Conservation (phyloP, 192 early-diverging fungal genomes). For the Spizellomyces sp. region DNA sequence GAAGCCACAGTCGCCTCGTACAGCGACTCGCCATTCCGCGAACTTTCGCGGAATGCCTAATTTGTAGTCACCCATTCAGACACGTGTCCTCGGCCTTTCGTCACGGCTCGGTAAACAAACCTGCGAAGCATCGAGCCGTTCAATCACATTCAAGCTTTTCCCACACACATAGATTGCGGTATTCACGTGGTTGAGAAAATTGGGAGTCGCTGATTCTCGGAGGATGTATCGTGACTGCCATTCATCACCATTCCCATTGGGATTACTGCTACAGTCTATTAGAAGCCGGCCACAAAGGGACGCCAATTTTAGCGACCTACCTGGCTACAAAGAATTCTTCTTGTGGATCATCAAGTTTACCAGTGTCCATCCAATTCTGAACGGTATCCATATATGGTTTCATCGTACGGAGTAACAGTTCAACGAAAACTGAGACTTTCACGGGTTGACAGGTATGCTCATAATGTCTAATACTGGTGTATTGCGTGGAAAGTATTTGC, state of each 20-base stretch:
- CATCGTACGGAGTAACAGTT: neutral
- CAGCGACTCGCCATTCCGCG: too few species aligned
- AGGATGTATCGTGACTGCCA: conserved; percentile 1
- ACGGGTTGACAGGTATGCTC: neutral
- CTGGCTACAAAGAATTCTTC: conserved; percentile 21
- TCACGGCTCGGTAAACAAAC: neutral
- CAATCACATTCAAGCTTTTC: conserved; percentile 22
- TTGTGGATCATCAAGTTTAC: conserved; percentile 20
- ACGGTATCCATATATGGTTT: conserved; percentile 13
- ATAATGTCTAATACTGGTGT: neutral
- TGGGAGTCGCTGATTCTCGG: neutral
- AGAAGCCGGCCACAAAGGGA: neutral
- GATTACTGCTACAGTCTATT: neutral
- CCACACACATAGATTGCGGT: neutral
- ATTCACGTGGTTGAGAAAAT: neutral
- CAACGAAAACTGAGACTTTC: neutral
- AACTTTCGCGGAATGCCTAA: too few species aligned
- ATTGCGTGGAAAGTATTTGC: conserved; percentile 1
- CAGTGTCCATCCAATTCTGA: conserved; percentile 23
- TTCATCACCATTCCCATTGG: neutral
- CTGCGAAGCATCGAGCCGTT: conserved; percentile 13
- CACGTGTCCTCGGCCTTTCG: too few species aligned
- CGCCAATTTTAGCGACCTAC: neutral
- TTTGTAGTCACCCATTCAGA: too few species aligned
- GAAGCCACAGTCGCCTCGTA: too few species aligned